These are phyloP conservation scores for Scleroderma citrinum DNA, from an alignment of 768 basidiomycete genomes.

Conservation along the genomic window DNA sequence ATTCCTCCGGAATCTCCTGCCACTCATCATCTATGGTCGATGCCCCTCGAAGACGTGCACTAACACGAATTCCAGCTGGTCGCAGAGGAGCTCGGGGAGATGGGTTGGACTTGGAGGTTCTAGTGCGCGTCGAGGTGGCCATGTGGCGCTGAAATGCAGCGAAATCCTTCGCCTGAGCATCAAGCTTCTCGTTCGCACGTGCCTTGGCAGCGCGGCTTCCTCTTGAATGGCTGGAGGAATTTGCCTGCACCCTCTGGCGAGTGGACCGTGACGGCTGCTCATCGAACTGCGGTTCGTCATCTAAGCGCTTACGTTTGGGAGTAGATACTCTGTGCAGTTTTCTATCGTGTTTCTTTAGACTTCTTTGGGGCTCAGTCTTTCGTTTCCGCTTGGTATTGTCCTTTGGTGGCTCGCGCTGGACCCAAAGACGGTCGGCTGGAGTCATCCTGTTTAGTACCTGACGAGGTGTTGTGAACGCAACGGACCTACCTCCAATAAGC, in stretches of 20 bases:
- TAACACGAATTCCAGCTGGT: conserved; percentile 55
- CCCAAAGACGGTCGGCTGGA: conserved; percentile 80
- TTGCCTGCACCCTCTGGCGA: conserved; percentile 11
- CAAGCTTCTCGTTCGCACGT: conserved; percentile 64
- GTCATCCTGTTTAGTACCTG: conserved; percentile 1
- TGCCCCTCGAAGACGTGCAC: conserved; percentile 56
- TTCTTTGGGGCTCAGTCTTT: conserved; percentile 32
- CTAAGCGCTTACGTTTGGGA: conserved; percentile 23
- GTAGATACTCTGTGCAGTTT: conserved; percentile 11
- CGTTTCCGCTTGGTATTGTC: conserved; percentile 39
- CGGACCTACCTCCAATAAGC: conserved; percentile 67
- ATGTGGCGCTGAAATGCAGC: conserved; percentile 54
- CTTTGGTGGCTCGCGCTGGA: conserved; percentile 65
- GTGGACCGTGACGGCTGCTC: conserved; percentile 9
- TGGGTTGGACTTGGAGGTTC: conserved; percentile 6
- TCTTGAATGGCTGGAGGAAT: conserved; percentile 29
- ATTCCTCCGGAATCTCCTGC: conserved; percentile 77
- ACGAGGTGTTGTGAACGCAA: neutral
- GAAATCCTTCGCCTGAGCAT: conserved; percentile 62
- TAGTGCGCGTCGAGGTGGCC: conserved; percentile 8
- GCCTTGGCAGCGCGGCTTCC: conserved; percentile 62
- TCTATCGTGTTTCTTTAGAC: conserved; percentile 8
- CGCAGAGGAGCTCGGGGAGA: conserved; percentile 20
- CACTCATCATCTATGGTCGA: conserved; percentile 56
- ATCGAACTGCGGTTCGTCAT: neutral